These are phyloP conservation scores for Croton laevigatus DNA, from an alignment of 441 rosid species.

Conservation along the genomic window DNA sequence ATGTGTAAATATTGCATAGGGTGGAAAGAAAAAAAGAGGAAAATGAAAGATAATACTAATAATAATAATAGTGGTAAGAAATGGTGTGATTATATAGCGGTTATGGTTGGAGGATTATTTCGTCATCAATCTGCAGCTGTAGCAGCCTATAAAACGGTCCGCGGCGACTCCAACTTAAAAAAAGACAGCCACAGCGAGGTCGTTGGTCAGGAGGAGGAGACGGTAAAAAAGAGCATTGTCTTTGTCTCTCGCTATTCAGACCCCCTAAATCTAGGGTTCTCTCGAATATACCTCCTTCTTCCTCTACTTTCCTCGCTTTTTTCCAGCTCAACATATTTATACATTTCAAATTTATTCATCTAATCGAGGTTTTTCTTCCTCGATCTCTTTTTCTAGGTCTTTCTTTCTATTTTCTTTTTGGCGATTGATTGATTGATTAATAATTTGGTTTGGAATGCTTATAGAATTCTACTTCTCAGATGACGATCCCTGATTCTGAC, in stretches of 20 bases:
- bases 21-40: neutral
- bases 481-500: conserved; percentile 15
- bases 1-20: neutral
- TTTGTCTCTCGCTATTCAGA: neutral
- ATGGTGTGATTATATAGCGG: neutral
- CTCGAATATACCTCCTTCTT: neutral
- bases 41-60: neutral
- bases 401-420: neutral
- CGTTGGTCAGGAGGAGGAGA: conserved; percentile 8
- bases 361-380: neutral
- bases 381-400: conserved; percentile 1
- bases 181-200: conserved; percentile 11
- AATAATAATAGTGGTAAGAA: neutral
- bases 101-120: conserved; percentile 2
- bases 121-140: neutral
- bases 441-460: neutral
- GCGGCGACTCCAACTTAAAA: neutral
- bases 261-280: conserved; percentile 27
- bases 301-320: neutral
- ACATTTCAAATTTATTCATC: too few relatives aligned
- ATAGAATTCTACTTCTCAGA: neutral
- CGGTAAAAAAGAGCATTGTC: neutral
- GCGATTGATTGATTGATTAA: neutral
- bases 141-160: conserved; percentile 1
- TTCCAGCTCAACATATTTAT: neutral